Base-by-base conservation (phyloP, 768 basidiomycete species). In the Sporobolomyces pararoseus region DNA sequence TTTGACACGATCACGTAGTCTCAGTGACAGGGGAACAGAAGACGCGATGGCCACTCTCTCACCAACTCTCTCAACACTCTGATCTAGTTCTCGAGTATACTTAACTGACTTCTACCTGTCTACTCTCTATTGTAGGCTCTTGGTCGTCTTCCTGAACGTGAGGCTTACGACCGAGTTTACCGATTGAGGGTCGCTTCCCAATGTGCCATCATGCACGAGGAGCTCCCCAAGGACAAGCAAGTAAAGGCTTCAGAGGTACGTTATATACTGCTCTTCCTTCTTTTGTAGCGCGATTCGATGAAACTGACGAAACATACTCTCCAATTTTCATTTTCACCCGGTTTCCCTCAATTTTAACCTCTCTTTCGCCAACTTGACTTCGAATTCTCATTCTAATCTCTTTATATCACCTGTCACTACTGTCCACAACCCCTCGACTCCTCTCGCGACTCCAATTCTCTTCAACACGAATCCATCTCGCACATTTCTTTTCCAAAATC, bases 151-250 rank as follows among this genome's bases (percentile, higher is more conserved):
- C 86, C 90, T 53, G 83, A 85, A 37, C 84, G 85, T 55, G 87
- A 97, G 82, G 78, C 83, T 39, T 97, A 93, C 81, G 94, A 96
- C 84, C 90, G 96, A 70, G 86, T 86, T 65, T 96, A 83, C 85
- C 89, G 96, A 71, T 82, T 94, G 80, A 90, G 91, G 79, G 85
- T 86, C 39, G 80, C 80, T 42, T 72, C 78, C 60, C 91, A 95
- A 63, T 83, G 85, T 64, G 88, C 87, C 65, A 84, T 91, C 65
- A 80, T 90, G 53, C 94, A 97, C 81, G 83, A 85, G 58, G 83
- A 86, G 32, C 84, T 98, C 23, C 85, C 91, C 68, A 88, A 90
- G 79, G 87, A 87, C 25, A 82, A 91, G 78, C 93, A 91, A 91
- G 82, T 84, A 57, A 85, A 84, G 68, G 81, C 85, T 2, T 84